Percentiles rank a stretch among this genome's conserved stretches.
phyloP scores from a whole-genome alignment of 164 flowering plant genomes.

The Macadamia tetraphylla region DNA sequence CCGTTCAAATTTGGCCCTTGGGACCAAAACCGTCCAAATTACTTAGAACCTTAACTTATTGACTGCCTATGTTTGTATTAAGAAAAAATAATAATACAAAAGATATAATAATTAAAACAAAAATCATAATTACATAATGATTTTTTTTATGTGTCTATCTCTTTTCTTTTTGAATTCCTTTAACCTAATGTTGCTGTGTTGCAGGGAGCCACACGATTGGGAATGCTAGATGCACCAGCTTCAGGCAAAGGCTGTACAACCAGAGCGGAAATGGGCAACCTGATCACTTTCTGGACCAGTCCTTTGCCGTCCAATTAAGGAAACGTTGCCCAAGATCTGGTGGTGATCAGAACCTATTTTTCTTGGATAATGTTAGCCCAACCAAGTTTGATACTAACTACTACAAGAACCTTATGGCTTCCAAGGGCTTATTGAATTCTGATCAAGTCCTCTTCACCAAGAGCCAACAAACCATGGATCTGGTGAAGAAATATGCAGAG shows the following conservation, averaged over 20 bases:
- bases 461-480: conserved; percentile 35
- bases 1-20: too few relatives aligned
- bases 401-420: conserved; percentile 71
- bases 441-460: conserved; percentile 72
- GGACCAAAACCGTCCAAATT: too few relatives aligned
- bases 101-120: too few relatives aligned
- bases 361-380: conserved; percentile 65
- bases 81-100: too few relatives aligned
- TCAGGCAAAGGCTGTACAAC: conserved; percentile 96
- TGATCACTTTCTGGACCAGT: conserved; percentile 51
- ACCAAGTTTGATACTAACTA: conserved; percentile 72
- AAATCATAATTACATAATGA: too few relatives aligned
- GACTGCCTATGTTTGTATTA: too few relatives aligned
- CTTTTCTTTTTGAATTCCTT: too few relatives aligned
- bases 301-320: conserved; percentile 59
- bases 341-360: conserved; percentile 41
- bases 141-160: too few relatives aligned
- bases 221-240: conserved; percentile 70
- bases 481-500: conserved; percentile 72
- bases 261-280: conserved; percentile 78
- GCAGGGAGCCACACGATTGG: conserved; percentile 99
- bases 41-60: too few relatives aligned
- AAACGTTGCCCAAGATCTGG: conserved; percentile 81
- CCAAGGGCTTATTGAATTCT: conserved; percentile 70
- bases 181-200: neutral